These are phyloP conservation scores for Monilinia vaccinii-corymbosi DNA, from an alignment of 2,329 filamentous ascomycete genomes.

Conservation along the genomic window DNA sequence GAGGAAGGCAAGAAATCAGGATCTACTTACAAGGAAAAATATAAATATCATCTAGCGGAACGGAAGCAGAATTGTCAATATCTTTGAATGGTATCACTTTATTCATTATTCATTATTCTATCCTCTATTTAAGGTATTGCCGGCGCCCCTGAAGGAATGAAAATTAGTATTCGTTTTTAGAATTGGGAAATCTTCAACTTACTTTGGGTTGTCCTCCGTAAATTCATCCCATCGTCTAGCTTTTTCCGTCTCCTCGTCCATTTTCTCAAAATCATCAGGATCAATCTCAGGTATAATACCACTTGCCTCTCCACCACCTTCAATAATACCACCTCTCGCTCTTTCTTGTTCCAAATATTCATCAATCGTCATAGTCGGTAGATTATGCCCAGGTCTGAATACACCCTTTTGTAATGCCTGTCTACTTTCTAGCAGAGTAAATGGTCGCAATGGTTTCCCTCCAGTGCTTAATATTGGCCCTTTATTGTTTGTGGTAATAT, in stretches of 20 bases:
- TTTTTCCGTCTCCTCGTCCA: constrained; percentile 86
- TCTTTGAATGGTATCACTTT: background rate
- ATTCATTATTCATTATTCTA: constrained; percentile 24
- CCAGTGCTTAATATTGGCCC: constrained; percentile 69
- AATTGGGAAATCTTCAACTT: constrained; percentile 11
- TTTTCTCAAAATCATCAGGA: constrained; percentile 83
- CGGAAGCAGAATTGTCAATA: background rate
- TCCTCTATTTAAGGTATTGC: constrained; percentile 77
- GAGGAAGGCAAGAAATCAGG: background rate
- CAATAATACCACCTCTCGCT: constrained; percentile 75
- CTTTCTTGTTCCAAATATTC: constrained; percentile 93
- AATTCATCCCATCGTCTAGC: constrained; percentile 94
- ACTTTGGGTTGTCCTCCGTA: constrained; percentile 75
- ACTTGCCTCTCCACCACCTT: constrained; percentile 76
- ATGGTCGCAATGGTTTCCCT: constrained; percentile 83
- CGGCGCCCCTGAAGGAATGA: constrained; percentile 45
- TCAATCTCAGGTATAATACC: constrained; percentile 62
- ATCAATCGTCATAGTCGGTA: constrained; percentile 96
- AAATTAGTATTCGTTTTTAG: constrained; percentile 9
- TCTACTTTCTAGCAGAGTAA: constrained; percentile 72
- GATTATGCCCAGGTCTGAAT: constrained; percentile 81
- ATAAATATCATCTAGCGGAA: background rate
- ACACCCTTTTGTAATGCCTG: constrained; percentile 70
- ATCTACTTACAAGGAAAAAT: background rate
- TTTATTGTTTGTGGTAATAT: constrained; percentile 38